Percentiles rank a stretch among this genome's conserved stretches.
These are phyloP conservation scores for Arachis monticola DNA, from an alignment of 331 rosid species.

Conservation along the genomic window DNA sequence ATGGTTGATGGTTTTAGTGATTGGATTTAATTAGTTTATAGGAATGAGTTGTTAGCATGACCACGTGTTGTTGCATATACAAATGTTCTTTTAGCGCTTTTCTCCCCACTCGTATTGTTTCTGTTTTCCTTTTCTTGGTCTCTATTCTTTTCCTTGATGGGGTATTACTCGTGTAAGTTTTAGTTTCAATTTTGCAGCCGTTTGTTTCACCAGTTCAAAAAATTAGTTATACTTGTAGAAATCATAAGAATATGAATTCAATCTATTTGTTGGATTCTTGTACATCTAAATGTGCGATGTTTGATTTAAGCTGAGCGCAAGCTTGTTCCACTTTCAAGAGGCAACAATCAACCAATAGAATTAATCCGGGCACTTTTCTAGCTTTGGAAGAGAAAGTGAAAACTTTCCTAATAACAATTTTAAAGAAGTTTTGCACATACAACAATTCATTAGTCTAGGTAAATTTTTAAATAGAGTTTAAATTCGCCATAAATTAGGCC, in stretches of 20 bases:
- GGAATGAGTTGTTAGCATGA: conserved; percentile 35
- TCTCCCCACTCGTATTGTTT: not conserved
- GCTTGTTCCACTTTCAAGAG: no score
- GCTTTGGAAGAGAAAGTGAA: no score
- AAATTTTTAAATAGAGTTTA: no score
- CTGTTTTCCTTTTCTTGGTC: not conserved
- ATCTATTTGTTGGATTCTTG: conserved; percentile 25
- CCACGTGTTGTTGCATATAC: conserved; percentile 4
- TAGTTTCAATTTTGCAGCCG: conserved; percentile 26
- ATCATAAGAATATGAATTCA: conserved; percentile 23
- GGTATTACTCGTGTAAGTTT: not conserved
- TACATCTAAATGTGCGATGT: not conserved
- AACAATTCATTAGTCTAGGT: no score
- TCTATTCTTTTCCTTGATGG: conserved; percentile 16
- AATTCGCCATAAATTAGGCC: no score
- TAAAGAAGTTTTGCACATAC: no score
- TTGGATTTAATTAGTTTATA: conserved; percentile 17
- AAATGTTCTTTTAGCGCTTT: not conserved
- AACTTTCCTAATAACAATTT: no score
- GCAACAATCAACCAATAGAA: no score
- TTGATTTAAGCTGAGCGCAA: not conserved
- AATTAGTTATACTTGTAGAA: conserved; percentile 29
- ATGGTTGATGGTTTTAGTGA: conserved; percentile 20
- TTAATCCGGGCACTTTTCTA: no score
- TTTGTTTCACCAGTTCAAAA: conserved; percentile 2